Evolutionary conservation across 306 rosid genomes (phyloP).

Genomic region (Cyclanthera cordifolia): DNA sequence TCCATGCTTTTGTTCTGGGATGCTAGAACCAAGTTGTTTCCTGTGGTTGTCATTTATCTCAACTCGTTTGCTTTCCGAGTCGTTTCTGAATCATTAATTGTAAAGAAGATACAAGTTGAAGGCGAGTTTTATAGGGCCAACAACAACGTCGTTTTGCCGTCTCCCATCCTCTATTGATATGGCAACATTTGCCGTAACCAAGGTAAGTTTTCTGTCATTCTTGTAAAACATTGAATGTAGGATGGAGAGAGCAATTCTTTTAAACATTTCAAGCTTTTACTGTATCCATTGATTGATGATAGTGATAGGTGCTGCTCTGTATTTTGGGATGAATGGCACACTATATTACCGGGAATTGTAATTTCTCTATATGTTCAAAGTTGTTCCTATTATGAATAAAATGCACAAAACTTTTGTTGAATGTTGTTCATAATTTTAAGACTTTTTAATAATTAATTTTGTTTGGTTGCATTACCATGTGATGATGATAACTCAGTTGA

Average conservation of each 20-base stretch:
- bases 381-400: background rate
- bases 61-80: conserved; percentile 17
- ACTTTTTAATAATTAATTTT: too few relatives aligned
- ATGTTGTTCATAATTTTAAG: background rate
- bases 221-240: background rate
- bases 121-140: conserved; percentile 13
- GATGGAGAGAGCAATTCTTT: conserved; percentile 6
- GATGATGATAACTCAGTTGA: too few relatives aligned
- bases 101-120: conserved; percentile 14
- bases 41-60: background rate
- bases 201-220: background rate
- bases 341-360: too few relatives aligned
- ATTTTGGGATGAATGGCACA: conserved; percentile 17
- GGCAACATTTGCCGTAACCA: background rate
- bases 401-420: background rate
- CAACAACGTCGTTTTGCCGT: background rate
- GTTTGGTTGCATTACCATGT: too few relatives aligned
- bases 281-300: conserved; percentile 11
- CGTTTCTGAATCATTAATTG: conserved; percentile 16
- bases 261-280: conserved; percentile 22
- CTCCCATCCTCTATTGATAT: background rate
- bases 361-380: conserved; percentile 2
- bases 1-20: conserved; percentile 91
- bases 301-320: conserved; percentile 24
- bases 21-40: conserved; percentile 35